Base-by-base conservation (phyloP, 2,329 filamentous ascomycete genomes). In the Magnaporthales sp. region DNA sequence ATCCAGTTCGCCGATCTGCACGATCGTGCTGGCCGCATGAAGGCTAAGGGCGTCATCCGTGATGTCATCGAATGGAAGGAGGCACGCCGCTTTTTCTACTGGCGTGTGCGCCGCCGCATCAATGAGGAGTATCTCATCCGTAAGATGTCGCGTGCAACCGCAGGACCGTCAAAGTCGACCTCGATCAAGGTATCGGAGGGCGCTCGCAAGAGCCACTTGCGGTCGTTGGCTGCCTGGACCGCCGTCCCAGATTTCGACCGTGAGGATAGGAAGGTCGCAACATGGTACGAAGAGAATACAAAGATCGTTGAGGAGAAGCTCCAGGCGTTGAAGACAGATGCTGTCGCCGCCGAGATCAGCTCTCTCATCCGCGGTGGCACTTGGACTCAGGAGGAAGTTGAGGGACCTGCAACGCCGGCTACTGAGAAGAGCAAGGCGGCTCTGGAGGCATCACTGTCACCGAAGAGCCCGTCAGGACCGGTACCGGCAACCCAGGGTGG, bases 121-220 rank as follows among this genome's bases (percentile, higher is more conserved):
- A 98, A 96, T 80, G 95, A 99, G 82, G 95, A 99, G 81, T 92
- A 96, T 79, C 92, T 99, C 73, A 85, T 99, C 77, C 95, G 93
- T 82, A 92, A 92, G 80, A 92, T 99, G 86, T 83, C 81, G 5
- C 71, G 77, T 10, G 76, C 78, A 11, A 72, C 76, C 46, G 75
- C 80, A 62, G 78, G 78, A 65, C 74, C 56, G 22, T 31, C 65
- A 60, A 30, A 46, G 19, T 54, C 65, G 8, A 24, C 38, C 19
- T 58, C 54, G 26, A 10, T 22, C 30, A 61, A 60, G 64, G 31
- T 60, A 2, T 75, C 30, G 69, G 81, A 79, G 10, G 72, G 85
- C 68, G 77, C 81, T 61, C 90, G 92, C 66, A 81, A 84, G 30
- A 83, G 84, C 67, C 89, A 93, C 79, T 82, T 97, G 67, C 85